phyloP scores from a whole-genome alignment of 169 alveolate genomes.

The Ichthyophthirius multifiliis region DNA sequence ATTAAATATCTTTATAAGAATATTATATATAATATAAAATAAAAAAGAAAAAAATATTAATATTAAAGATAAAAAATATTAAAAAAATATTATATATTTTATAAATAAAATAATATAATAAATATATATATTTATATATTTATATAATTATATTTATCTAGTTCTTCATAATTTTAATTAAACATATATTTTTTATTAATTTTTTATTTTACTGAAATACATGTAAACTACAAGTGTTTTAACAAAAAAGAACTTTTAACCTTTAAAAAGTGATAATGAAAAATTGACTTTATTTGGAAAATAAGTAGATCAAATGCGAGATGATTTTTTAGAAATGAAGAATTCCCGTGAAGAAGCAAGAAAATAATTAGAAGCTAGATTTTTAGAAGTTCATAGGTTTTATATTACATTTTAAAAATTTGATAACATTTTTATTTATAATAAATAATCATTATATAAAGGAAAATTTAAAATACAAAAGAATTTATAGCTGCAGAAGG shows the following conservation, averaged over 20 bases:
- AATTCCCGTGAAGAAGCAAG: conserved; percentile 76
- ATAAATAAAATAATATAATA: no score
- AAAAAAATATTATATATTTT: no score
- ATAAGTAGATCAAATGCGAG: conserved; percentile 70
- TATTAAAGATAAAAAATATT: no score
- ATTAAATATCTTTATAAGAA: no score
- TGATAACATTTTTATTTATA: not conserved
- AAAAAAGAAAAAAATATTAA: no score
- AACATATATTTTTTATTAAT: no score
- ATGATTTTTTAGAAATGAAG: conserved; percentile 83
- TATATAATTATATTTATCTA: no score
- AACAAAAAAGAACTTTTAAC: conserved; percentile 28
- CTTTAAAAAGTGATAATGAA: conserved; percentile 32
- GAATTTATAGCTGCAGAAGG: conserved; percentile 81
- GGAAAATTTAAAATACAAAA: conserved; percentile 71
- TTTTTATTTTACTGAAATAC: no score
- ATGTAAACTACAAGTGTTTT: conserved; percentile 41
- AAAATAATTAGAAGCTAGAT: conserved; percentile 83
- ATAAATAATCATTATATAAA: not conserved
- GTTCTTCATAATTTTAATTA: no score
- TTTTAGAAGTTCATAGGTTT: conserved; percentile 70
- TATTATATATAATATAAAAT: no score
- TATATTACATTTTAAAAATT: not conserved
- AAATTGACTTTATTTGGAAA: conserved; percentile 42
- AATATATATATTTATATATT: no score